Conservation (phyloP, 306 rosid species). For the Delonix regia region DNA sequence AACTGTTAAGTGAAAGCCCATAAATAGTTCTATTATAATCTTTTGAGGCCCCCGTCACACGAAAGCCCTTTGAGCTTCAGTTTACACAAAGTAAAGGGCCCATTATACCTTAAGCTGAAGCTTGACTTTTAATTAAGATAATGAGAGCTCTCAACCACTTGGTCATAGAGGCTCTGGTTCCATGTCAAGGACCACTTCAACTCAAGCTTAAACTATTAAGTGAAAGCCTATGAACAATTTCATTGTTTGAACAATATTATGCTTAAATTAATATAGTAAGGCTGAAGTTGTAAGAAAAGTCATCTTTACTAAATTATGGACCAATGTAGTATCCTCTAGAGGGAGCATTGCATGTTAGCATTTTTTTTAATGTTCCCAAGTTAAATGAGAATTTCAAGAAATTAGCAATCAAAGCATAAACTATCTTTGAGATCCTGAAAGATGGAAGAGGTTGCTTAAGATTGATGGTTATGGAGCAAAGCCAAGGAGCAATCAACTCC, state of each 20-base stretch:
- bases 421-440: background rate
- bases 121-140: too few species aligned
- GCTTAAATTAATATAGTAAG: background rate
- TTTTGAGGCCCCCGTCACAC: too few species aligned
- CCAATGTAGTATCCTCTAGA: background rate
- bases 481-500: too few species aligned
- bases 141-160: too few species aligned
- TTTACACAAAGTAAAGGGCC: too few species aligned
- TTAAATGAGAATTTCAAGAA: background rate
- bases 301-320: background rate
- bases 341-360: background rate
- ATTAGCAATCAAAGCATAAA: background rate
- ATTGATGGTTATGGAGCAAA: background rate
- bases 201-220: too few species aligned
- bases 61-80: too few species aligned
- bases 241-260: background rate
- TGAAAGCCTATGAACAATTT: background rate
- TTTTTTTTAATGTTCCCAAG: background rate
- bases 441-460: background rate
- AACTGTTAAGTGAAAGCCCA: too few species aligned
- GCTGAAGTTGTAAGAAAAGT: background rate
- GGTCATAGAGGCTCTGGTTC: too few species aligned
- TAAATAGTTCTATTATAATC: too few species aligned
- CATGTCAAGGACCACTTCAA: too few species aligned
- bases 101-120: too few species aligned